Evolutionary conservation across 306 rosid genomes (phyloP).

Genomic region (Castanopsis chinensis): DNA sequence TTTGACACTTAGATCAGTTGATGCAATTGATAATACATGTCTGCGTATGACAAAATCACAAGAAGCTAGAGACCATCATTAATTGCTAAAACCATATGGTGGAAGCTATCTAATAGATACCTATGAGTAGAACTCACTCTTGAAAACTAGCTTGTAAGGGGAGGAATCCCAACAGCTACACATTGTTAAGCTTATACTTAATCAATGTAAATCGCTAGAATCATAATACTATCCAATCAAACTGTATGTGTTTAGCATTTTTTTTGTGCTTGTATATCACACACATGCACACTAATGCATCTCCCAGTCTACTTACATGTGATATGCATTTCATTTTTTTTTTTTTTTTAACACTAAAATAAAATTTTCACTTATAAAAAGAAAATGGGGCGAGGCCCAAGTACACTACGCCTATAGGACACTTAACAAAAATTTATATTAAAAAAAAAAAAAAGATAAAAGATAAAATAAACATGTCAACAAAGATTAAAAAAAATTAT

Average conservation of each 20-base stretch:
- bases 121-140: neutral
- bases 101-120: neutral
- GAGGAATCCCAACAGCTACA: too few species aligned
- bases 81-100: neutral
- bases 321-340: neutral
- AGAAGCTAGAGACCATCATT: neutral
- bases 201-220: too few species aligned
- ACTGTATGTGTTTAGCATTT: neutral
- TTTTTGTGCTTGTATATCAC: neutral
- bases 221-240: too few species aligned
- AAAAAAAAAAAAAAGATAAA: too few species aligned
- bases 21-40: neutral
- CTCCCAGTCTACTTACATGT: neutral
- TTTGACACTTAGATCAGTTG: neutral
- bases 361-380: too few species aligned
- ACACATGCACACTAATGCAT: neutral
- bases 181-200: too few species aligned
- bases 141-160: too few species aligned
- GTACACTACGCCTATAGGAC: slow-evolving; percentile 43
- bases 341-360: too few species aligned
- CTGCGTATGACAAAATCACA: neutral
- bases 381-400: neutral
- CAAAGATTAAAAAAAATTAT: too few species aligned
- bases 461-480: too few species aligned
- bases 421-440: too few species aligned